These are phyloP conservation scores for Dothiorella sarmentorum DNA, from an alignment of 2,329 filamentous ascomycete genomes.

Conservation along the genomic window DNA sequence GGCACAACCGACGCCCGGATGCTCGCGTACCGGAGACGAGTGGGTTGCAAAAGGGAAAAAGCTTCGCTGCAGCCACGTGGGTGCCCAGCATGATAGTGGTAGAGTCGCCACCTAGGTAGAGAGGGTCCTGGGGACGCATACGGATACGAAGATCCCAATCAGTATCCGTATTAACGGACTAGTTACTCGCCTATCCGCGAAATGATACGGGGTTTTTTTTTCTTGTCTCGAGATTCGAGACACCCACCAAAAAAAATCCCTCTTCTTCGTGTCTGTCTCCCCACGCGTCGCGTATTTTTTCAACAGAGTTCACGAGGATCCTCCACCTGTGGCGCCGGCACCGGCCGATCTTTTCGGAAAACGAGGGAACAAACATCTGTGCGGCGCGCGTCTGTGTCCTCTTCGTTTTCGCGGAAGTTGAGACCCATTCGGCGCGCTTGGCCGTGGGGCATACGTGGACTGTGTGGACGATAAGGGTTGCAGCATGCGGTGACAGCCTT, in stretches of 20 bases:
- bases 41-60: not conserved
- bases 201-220: not conserved
- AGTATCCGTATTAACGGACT: not conserved
- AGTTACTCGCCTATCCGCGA: not conserved
- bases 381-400: not conserved
- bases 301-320: not conserved
- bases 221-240: not conserved
- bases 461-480: not conserved
- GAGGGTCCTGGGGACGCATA: not conserved
- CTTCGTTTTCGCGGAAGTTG: not conserved
- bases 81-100: slow-evolving; percentile 1
- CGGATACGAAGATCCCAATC: not conserved
- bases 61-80: slow-evolving; percentile 8
- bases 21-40: not conserved
- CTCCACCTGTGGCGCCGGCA: not conserved
- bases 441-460: not conserved
- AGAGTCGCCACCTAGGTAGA: not conserved
- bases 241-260: no score
- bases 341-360: slow-evolving; percentile 1
- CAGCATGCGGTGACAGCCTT: slow-evolving; percentile 4
- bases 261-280: not conserved
- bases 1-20: not conserved
- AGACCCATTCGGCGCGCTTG: not conserved
- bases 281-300: not conserved
- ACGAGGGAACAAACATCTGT: not conserved